Evolutionary conservation across 805 yeast genomes (phyloP), one percentile per base, ranked within the genome.

Genomic region (Wickerhamiella galacta): DNA sequence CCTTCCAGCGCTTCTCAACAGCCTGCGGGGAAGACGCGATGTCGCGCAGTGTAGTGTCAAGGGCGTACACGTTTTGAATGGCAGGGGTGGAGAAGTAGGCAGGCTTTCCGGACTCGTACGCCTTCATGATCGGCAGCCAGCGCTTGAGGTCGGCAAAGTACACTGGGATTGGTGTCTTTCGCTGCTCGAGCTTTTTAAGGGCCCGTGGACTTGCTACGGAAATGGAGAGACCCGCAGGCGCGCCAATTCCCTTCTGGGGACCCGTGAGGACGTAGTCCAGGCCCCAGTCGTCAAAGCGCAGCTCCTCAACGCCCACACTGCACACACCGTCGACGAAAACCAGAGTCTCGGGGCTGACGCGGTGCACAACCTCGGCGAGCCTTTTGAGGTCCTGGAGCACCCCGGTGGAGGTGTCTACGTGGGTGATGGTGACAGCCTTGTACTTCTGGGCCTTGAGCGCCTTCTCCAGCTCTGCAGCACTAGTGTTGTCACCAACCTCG

Each of bases 71-170:
- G 39, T 78, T 66, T 59, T 82, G 95, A 29, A 80, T 76, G 0
- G 95, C 78, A n/a, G 95, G 95, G 6, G 95, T 87, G n/a, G 95
- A 94, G 52, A 82, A 87, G 62, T 85, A 90, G 6, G 85, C 79
- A 12, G 67, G 72, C 42, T 66, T 63, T 30, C 85, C 85, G 31
- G 68, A 54, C 62, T 85, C 95, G 59, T 81, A 82, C 27, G 82
- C 79, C 51, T 68, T 60, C 83, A 85, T 73, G 51, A 85, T 68
- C 25, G 95, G 95, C 30, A 73, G 56, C 96, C 96, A 85, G 59
- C 71, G 72, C 51, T 73, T 66, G 49, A 87, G 61, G 28, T 77
- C 72, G 28, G 83, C 75, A 53, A 72, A 81, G 53, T 60, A 77
- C 15, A 75, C 56, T 29, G 48, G 51, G 36, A 68, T 36, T 47